Percentiles rank a stretch among this genome's conserved stretches.
These are phyloP conservation scores for Flammula alnicola DNA, from an alignment of 1,284 basidiomycete species.

Conservation along the genomic window DNA sequence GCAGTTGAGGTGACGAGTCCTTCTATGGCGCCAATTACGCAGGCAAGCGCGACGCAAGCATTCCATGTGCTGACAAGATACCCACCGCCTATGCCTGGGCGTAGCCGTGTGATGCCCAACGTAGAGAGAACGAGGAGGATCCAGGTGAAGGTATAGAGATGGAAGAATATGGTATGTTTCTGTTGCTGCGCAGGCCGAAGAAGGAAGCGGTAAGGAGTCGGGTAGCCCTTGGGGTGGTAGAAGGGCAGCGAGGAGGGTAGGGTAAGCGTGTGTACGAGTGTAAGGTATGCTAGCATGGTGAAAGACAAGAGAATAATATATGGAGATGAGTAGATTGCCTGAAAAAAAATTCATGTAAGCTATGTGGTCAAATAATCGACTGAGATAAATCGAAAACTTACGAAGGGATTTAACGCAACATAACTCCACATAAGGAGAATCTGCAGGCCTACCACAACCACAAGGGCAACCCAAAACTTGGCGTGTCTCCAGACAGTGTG, in stretches of 20 bases:
- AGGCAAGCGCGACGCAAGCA: constrained; percentile 50
- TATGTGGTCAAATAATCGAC: not conserved
- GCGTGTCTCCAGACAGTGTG: constrained; percentile 44
- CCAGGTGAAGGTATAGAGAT: constrained; percentile 61
- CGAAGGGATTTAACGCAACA: constrained; percentile 64
- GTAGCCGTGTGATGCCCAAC: constrained; percentile 42
- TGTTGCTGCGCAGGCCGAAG: constrained; percentile 23
- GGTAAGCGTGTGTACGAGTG: constrained; percentile 43
- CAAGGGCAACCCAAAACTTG: constrained; percentile 64
- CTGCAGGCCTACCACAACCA: constrained; percentile 50
- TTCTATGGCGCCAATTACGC: constrained; percentile 49
- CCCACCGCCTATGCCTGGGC: constrained; percentile 50
- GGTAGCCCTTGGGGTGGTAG: constrained; percentile 19
- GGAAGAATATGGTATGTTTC: constrained; percentile 49
- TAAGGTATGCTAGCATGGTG: constrained; percentile 55
- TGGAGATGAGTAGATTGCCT: constrained; percentile 67
- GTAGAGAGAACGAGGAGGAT: constrained; percentile 56
- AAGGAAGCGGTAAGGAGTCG: constrained; percentile 12
- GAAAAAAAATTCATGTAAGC: constrained; percentile 4
- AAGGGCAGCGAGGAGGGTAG: constrained; percentile 34
- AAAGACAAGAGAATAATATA: constrained; percentile 55
- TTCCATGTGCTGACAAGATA: constrained; percentile 68
- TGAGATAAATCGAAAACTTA: constrained; percentile 46
- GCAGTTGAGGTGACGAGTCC: constrained; percentile 20
- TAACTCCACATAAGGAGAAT: constrained; percentile 53